These are phyloP conservation scores for Rhizomucor miehei DNA, from an alignment of 371 early-diverging fungal genomes.

Conservation along the genomic window DNA sequence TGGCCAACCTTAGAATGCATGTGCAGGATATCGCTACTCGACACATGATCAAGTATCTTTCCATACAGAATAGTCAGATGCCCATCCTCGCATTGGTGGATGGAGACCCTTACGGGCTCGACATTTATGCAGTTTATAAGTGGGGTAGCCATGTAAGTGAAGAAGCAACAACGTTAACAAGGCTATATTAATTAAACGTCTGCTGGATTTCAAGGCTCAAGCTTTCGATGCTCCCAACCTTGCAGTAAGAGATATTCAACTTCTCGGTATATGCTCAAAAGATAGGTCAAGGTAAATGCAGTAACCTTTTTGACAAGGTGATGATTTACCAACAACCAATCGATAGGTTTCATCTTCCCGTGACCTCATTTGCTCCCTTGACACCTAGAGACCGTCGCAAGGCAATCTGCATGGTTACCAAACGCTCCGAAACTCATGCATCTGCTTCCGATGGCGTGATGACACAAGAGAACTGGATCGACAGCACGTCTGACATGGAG, in stretches of 20 bases:
- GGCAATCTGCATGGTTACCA: not conserved
- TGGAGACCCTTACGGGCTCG: slow-evolving; percentile 47
- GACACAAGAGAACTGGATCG: not conserved
- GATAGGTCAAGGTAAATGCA: slow-evolving; percentile 26
- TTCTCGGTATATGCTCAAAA: slow-evolving; percentile 29
- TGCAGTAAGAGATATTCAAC: slow-evolving; percentile 25
- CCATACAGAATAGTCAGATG: slow-evolving; percentile 12
- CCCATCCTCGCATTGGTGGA: slow-evolving; percentile 41
- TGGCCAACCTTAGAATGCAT: not conserved
- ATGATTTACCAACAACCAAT: not conserved
- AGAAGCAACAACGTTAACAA: not conserved
- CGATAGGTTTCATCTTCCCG: not conserved
- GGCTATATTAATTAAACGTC: not conserved
- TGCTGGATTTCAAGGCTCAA: slow-evolving; percentile 21
- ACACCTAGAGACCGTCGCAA: not conserved
- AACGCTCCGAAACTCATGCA: not conserved
- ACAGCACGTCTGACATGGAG: not conserved
- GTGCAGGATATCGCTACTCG: slow-evolving; percentile 36
- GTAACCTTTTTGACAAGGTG: not conserved
- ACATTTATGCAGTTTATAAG: slow-evolving; percentile 48
- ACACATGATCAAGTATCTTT: slow-evolving; percentile 33
- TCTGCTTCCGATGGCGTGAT: not conserved
- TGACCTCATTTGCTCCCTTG: not conserved
- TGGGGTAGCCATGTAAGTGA: slow-evolving; percentile 39
- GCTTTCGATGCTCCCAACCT: slow-evolving; percentile 37